Base-by-base conservation (phyloP, 768 basidiomycete species). In the Termitomyces heimii region DNA sequence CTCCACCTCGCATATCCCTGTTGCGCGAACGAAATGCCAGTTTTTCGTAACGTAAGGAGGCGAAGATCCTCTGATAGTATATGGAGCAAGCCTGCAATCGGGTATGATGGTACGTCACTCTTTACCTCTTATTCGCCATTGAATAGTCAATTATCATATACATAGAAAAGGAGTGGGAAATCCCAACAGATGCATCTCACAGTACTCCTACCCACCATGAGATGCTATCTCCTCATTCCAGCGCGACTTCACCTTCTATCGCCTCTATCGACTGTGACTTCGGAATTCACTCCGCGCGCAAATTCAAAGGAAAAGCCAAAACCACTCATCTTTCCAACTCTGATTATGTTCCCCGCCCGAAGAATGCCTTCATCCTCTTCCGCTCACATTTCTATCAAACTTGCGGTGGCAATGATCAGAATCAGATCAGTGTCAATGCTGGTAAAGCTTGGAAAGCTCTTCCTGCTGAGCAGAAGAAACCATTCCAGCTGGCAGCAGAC, bases 281-380 rank as follows among this genome's bases (percentile, higher is more conserved):
- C 46, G 40, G 24, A 39, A 9, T 34, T 55, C 53, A 13, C 14
- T 46, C 53, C 24, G 26, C 32, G 28, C 53, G 48, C 44, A 59
- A 56, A 49, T 56, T n/a, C 14, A 57, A 54, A 46, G 48, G 60
- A 54, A 61, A 50, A 53, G 34, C 51, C 60, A 65, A 61, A 35
- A 22, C 46, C 47, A 58, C 49, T 28, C 42, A 28, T 22, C 55
- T 56, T 14, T 62, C 60, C 10, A 54, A 63, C 34, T 55, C 60
- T 13, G 64, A 69, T 20, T 54, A 61, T 39, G 61, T 75, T 37
- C 70, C 70, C 16, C 73, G 75, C 5, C 75, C 73, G 2, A 68
- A 70, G n/a, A 76, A 76, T 55, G 68, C 73, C 16, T 76, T 76
- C 59, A 72, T 76, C 53, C 42, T 71, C 55, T 75, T 71, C 62